Percentiles rank a stretch among this genome's conserved stretches.
These are phyloP conservation scores for Lycium ferocissimum DNA, from an alignment of 257 asterid species.

Conservation along the genomic window DNA sequence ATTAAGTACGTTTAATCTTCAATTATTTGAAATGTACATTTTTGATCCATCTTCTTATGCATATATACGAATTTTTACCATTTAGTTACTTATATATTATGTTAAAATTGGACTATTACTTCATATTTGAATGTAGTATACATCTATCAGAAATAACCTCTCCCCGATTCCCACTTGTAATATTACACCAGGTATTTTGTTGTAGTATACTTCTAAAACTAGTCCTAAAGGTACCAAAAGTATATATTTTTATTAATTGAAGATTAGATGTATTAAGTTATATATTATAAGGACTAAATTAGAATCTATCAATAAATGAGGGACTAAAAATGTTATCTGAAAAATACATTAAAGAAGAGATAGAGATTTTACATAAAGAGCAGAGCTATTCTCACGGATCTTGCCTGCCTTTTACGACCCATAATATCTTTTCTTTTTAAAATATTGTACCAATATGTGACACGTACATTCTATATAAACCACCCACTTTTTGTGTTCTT, in stretches of 20 bases:
- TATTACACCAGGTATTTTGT: no score
- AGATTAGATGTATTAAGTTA: neutral
- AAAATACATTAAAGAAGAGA: neutral
- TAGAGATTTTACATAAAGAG: neutral
- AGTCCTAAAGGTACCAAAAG: neutral
- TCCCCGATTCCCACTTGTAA: no score
- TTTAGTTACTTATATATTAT: no score
- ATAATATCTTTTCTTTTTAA: neutral
- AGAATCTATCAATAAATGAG: neutral
- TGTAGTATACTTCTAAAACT: neutral
- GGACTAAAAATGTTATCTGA: neutral
- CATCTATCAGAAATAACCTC: no score
- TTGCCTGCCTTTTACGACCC: constrained; percentile 36
- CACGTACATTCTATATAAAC: constrained; percentile 16
- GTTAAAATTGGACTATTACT: no score
- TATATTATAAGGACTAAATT: neutral
- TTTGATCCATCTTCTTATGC: neutral
- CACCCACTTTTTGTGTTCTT: neutral
- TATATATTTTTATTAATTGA: neutral
- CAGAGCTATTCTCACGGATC: constrained; percentile 49
- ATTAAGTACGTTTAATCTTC: no score
- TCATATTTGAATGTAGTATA: no score
- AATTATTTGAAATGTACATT: no score
- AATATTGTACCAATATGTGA: neutral
- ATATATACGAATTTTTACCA: neutral